A percentile compares a stretch with the other conserved stretches of the same genome.
Conservation (phyloP, 768 basidiomycete genomes). For the Agrocybe pediades region DNA sequence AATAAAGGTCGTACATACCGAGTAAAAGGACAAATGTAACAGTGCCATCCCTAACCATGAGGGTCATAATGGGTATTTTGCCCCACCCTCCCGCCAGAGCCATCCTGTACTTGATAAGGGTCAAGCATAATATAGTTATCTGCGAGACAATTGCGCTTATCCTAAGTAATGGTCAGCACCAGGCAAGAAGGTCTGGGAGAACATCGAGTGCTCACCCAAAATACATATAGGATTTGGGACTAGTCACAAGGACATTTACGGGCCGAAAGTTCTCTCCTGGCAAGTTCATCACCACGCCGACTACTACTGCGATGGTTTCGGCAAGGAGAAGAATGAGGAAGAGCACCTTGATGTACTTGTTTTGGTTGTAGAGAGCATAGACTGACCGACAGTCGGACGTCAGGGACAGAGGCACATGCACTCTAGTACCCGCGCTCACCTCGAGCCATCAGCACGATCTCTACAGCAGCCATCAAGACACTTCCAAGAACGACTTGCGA, state of each 20-base stretch:
- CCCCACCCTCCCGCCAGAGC: slow-evolving; percentile 31
- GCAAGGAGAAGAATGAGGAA: slow-evolving; percentile 21
- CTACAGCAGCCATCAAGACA: slow-evolving; percentile 29
- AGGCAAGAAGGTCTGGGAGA: background rate
- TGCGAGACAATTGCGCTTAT: slow-evolving; percentile 29
- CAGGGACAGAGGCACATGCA: background rate
- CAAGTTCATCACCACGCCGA: slow-evolving; percentile 21
- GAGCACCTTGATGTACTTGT: slow-evolving; percentile 20
- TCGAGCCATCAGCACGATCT: slow-evolving; percentile 28
- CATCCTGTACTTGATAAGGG: slow-evolving; percentile 29
- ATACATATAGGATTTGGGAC: slow-evolving; percentile 23
- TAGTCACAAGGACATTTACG: slow-evolving; percentile 19
- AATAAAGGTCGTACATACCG: slow-evolving; percentile 20
- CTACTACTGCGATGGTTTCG: slow-evolving; percentile 21
- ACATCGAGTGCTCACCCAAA: slow-evolving; percentile 23
- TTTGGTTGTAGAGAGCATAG: slow-evolving; percentile 36
- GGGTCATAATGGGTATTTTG: slow-evolving; percentile 31
- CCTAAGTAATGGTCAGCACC: slow-evolving; percentile 16
- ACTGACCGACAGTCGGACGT: slow-evolving; percentile 18
- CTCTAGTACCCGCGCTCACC: slow-evolving; percentile 14
- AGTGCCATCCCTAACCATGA: slow-evolving; percentile 40
- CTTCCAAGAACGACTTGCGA: slow-evolving; percentile 25
- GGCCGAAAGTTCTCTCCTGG: slow-evolving; percentile 19
- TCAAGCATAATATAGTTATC: slow-evolving; percentile 31
- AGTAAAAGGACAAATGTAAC: slow-evolving; percentile 34